Evolutionary conservation across 2,329 filamentous ascomycete genomes (phyloP).

Genomic region (Drechslerella dactyloides): DNA sequence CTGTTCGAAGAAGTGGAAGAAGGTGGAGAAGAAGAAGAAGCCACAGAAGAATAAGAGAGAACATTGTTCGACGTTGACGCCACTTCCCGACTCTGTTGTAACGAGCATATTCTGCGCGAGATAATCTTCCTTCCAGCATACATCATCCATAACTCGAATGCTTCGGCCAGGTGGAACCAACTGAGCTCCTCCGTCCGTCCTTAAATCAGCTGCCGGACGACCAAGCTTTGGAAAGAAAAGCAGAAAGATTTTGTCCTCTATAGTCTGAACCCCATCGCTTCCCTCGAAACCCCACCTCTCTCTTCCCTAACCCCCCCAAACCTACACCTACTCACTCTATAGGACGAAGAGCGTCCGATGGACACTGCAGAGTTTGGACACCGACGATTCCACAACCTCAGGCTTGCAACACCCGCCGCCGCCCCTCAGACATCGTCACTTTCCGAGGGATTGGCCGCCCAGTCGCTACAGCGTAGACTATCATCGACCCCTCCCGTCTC

Average conservation of each 20-base stretch:
- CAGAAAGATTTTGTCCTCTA: not conserved
- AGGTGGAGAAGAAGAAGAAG: slow-evolving; percentile 11
- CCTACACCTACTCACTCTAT: slow-evolving; percentile 2
- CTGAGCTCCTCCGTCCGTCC: not conserved
- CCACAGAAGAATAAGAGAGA: slow-evolving; percentile 5
- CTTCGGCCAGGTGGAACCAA: slow-evolving; percentile 12
- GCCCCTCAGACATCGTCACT: slow-evolving; percentile 43
- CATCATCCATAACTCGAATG: slow-evolving; percentile 26
- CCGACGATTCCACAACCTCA: slow-evolving; percentile 42
- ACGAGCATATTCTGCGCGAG: slow-evolving; percentile 35
- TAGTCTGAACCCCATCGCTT: not conserved
- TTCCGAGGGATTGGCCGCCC: slow-evolving; percentile 43
- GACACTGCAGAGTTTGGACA: slow-evolving; percentile 43
- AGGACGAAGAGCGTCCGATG: slow-evolving; percentile 50
- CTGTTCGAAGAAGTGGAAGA: not conserved
- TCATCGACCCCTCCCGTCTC: slow-evolving; percentile 44
- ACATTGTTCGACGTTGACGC: not conserved
- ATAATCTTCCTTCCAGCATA: not conserved
- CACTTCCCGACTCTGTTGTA: slow-evolving; percentile 10
- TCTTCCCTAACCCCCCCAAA: not conserved
- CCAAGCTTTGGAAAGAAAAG: not conserved
- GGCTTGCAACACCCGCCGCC: slow-evolving; percentile 28
- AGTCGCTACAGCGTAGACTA: slow-evolving; percentile 46
- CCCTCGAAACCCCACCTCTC: not conserved
- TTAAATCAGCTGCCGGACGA: not conserved